phyloP scores from a whole-genome alignment of 2,329 filamentous ascomycete genomes.

The Colletotrichum paranaense region DNA sequence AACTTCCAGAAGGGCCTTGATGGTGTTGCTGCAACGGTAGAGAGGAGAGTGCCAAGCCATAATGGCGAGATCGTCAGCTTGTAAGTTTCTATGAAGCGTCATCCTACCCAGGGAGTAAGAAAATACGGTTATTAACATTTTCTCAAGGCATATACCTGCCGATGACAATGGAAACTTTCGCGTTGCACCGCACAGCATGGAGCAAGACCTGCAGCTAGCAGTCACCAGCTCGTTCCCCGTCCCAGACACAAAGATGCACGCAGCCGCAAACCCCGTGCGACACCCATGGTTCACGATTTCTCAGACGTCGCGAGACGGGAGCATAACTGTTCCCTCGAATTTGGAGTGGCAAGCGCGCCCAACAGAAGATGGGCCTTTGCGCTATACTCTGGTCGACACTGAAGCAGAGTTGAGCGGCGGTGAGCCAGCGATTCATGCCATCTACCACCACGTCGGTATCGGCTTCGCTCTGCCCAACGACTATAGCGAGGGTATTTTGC shows the following conservation, averaged over 20 bases:
- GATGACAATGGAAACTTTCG: neutral
- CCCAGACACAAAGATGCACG: neutral
- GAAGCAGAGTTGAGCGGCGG: neutral
- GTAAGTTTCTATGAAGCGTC: neutral
- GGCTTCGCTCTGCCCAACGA: slow-evolving; percentile 21
- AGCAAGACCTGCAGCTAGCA: neutral
- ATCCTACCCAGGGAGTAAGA: neutral
- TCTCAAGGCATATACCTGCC: slow-evolving; percentile 1
- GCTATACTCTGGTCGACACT: slow-evolving; percentile 31
- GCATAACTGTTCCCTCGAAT: neutral
- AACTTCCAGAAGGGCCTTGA: neutral
- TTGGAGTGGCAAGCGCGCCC: slow-evolving; percentile 31
- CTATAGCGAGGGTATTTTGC: slow-evolving; percentile 34
- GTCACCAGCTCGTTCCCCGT: slow-evolving; percentile 6
- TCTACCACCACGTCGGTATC: slow-evolving; percentile 37
- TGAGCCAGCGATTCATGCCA: slow-evolving; percentile 18
- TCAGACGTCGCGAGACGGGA: neutral
- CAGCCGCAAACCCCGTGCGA: neutral
- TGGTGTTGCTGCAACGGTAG: neutral
- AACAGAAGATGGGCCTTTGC: slow-evolving; percentile 15
- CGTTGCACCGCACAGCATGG: neutral
- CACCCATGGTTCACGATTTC: slow-evolving; percentile 28
- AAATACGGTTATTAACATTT: neutral
- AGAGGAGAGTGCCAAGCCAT: neutral
- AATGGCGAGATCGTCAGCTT: slow-evolving; percentile 13